Evolutionary conservation across 192 early-diverging fungal genomes (phyloP), one percentile per base, ranked within the genome.

Genomic region (Backusella liffmaniae): DNA sequence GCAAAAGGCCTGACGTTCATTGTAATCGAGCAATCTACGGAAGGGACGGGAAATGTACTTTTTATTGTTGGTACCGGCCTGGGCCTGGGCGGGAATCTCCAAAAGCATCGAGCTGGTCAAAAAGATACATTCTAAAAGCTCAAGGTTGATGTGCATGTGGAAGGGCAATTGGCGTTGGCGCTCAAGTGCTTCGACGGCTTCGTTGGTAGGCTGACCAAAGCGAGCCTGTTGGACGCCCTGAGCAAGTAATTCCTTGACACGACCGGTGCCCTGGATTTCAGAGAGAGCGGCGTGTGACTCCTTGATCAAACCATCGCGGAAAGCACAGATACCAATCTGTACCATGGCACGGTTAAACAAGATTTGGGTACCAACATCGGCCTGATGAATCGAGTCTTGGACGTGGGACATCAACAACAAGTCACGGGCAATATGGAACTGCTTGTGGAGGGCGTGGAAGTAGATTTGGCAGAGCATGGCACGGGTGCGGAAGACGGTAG

Each of bases 91-190:
- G 29, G 98, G 97, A 77, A 99, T 95, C 85, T 99, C 98, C n/a
- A 99, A 86, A 56, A 99, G 86, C 96, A 99, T 97, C 26, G 95
- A 95, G 81, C 92, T 94, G 12, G 94, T 95, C 83, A 98, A 85
- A 85, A 97, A 98, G 34, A 96, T 93, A 81, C 95, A 98, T 88
- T 99, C 98, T 56, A 99, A 84, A 21, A 99, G 90, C 86, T 99
- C 98, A 67, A 99, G 84, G 88, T 99, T 99, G 84, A 99, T 96
- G 87, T 97, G 96, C 94, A 99, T 97, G 87, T 99, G 98, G 94
- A 98, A 98, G 26, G 98, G 98, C 77, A 99, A 86, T 88, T 98
- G 97, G 73, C 98, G 89, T 86, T 93, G 94, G 79, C 95, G 94
- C 84, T 98, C 96, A 23, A 96, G 87, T 77, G 92, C 89, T 84